A percentile compares a stretch with the other conserved stretches of the same genome.
These are phyloP conservation scores for Chaetoscypha palmicola DNA, from an alignment of 2,329 filamentous ascomycete species.

Conservation along the genomic window DNA sequence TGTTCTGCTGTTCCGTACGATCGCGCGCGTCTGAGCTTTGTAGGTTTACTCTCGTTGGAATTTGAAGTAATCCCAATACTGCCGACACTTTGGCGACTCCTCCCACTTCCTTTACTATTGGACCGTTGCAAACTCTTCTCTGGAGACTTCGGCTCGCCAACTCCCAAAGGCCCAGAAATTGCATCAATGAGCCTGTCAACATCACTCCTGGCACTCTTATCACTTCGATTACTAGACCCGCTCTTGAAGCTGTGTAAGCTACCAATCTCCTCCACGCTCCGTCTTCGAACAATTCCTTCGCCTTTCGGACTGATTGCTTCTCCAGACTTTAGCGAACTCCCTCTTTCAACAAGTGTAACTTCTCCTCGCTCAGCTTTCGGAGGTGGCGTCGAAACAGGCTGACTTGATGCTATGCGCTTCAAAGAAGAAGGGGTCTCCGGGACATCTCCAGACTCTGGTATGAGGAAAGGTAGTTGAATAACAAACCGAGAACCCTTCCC, in stretches of 20 bases:
- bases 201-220: constrained; percentile 45
- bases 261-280: constrained; percentile 19
- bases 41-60: constrained; percentile 3
- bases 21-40: constrained; percentile 14
- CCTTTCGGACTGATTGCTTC: no score
- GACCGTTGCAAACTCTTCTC: constrained; percentile 15
- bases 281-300: constrained; percentile 14
- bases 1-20: constrained; percentile 21
- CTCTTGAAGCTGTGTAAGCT: constrained; percentile 26
- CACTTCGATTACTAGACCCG: constrained; percentile 24
- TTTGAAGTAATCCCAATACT: constrained; percentile 11
- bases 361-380: constrained; percentile 39
- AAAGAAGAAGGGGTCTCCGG: background rate
- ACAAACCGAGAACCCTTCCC: constrained; percentile 78
- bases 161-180: constrained; percentile 52
- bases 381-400: constrained; percentile 8
- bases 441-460: constrained; percentile 40
- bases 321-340: constrained; percentile 25
- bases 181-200: constrained; percentile 67
- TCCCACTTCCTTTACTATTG: constrained; percentile 17
- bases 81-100: constrained; percentile 16
- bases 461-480: constrained; percentile 67
- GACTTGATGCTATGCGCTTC: background rate
- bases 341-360: constrained; percentile 53
- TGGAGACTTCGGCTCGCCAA: constrained; percentile 34